A percentile compares a stretch with the other conserved stretches of the same genome.
These are phyloP conservation scores for Phalaenopsis hybrid DNA, from an alignment of 116 monocot species.

Conservation along the genomic window DNA sequence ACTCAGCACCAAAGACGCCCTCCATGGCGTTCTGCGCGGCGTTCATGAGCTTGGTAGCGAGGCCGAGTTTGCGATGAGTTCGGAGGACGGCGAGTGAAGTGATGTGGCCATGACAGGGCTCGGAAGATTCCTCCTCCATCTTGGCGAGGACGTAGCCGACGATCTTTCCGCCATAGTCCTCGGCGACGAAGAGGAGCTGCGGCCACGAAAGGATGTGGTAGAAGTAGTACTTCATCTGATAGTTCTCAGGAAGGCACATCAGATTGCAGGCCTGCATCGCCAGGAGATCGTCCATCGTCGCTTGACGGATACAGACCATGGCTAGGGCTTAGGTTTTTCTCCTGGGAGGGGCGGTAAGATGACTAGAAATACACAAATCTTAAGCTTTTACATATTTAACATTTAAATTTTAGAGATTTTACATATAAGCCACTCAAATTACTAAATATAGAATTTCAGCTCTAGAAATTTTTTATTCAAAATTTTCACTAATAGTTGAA, in stretches of 20 bases:
- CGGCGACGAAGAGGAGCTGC: conserved; percentile 90
- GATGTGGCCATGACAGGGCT: conserved; percentile 87
- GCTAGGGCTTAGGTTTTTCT: not conserved
- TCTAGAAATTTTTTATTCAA: too few species aligned
- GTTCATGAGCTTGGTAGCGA: conserved; percentile 93
- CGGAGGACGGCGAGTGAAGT: conserved; percentile 88
- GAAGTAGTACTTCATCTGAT: conserved; percentile 99
- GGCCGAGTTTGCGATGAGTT: conserved; percentile 88
- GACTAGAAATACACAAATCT: too few species aligned
- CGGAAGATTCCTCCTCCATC: conserved; percentile 93
- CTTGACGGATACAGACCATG: conserved; percentile 88
- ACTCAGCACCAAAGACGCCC: conserved; percentile 72
- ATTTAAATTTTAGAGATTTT: too few species aligned
- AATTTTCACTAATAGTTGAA: too few species aligned
- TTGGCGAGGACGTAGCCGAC: conserved; percentile 94
- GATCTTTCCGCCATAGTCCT: conserved; percentile 77
- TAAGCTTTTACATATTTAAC: too few species aligned
- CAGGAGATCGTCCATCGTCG: conserved; percentile 83
- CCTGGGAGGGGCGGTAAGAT: not conserved
- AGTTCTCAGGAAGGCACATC: conserved; percentile 92
- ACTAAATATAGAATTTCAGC: too few species aligned
- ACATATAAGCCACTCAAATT: too few species aligned
- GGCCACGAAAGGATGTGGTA: conserved; percentile 98
- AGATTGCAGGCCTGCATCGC: conserved; percentile 96
- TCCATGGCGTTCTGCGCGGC: conserved; percentile 93